These are phyloP conservation scores for Plasmodium blacklocki DNA, from an alignment of 169 alveolate genomes.

Conservation along the genomic window DNA sequence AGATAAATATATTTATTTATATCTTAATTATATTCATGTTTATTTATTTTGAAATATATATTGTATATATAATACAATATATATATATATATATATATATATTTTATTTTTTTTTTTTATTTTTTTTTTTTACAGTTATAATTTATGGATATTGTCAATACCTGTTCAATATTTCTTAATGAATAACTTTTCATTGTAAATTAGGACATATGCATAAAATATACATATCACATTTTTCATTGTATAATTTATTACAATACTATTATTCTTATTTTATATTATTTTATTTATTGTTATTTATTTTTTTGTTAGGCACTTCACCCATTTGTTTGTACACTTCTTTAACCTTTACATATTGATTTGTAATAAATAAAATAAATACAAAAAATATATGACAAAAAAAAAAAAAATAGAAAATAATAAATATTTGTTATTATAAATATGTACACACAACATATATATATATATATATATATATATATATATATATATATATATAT, in stretches of 20 bases:
- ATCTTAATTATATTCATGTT: too few species aligned
- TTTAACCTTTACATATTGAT: constrained; percentile 45
- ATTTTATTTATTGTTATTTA: constrained; percentile 6
- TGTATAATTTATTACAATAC: too few species aligned
- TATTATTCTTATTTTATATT: too few species aligned
- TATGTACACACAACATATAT: not conserved
- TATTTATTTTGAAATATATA: not conserved
- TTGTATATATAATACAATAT: not conserved
- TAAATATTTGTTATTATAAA: not conserved
- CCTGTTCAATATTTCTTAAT: constrained; percentile 34
- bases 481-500: not conserved
- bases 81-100: not conserved
- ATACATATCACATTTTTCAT: too few species aligned
- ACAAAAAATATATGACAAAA: not conserved
- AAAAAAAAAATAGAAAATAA: not conserved
- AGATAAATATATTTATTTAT: not conserved
- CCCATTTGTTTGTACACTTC: constrained; percentile 65
- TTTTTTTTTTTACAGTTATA: constrained; percentile 9
- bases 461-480: not conserved
- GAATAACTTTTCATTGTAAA: constrained; percentile 23
- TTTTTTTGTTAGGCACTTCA: constrained; percentile 45
- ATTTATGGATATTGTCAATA: constrained; percentile 16
- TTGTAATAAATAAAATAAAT: constrained; percentile 35
- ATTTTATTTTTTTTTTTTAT: not conserved
- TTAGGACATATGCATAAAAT: not conserved